These are phyloP conservation scores for Cryphonectria japonica DNA, from an alignment of 2,329 filamentous ascomycete species.

Conservation along the genomic window DNA sequence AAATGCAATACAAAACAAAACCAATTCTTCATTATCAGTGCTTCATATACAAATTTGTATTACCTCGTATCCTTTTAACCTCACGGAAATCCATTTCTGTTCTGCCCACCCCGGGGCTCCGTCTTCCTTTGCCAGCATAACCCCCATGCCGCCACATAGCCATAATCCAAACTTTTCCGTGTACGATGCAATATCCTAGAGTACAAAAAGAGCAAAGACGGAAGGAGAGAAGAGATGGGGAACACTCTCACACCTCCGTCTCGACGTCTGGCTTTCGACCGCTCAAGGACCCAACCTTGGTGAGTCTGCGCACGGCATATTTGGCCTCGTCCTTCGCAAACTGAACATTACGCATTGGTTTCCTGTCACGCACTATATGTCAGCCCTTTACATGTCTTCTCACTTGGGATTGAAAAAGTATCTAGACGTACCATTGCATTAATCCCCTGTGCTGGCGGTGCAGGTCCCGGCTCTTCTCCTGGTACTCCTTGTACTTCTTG, in stretches of 20 bases:
- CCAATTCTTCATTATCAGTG: slow-evolving; percentile 13
- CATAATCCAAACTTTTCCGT: not conserved
- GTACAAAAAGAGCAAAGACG: not conserved
- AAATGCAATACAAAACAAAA: not conserved
- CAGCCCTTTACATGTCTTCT: not conserved
- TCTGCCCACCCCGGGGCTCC: not conserved
- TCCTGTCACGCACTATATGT: slow-evolving; percentile 41
- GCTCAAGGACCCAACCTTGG: slow-evolving; percentile 74
- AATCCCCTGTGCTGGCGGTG: slow-evolving; percentile 85
- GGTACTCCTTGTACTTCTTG: slow-evolving; percentile 64
- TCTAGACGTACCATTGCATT: slow-evolving; percentile 76
- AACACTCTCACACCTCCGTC: slow-evolving; percentile 62
- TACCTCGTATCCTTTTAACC: not conserved
- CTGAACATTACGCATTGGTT: slow-evolving; percentile 79
- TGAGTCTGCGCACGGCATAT: slow-evolving; percentile 75
- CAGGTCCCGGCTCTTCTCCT: slow-evolving; percentile 71
- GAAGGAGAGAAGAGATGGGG: not conserved
- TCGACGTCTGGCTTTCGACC: slow-evolving; percentile 88
- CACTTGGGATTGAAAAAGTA: too few species aligned
- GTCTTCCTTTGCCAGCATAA: not conserved
- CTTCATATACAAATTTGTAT: slow-evolving; percentile 5
- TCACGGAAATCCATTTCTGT: not conserved
- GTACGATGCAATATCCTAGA: not conserved
- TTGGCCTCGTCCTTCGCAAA: slow-evolving; percentile 90
- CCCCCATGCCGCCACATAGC: not conserved